These are phyloP conservation scores for Pelargonium cotyledonis DNA, from an alignment of 441 rosid genomes.

Conservation along the genomic window DNA sequence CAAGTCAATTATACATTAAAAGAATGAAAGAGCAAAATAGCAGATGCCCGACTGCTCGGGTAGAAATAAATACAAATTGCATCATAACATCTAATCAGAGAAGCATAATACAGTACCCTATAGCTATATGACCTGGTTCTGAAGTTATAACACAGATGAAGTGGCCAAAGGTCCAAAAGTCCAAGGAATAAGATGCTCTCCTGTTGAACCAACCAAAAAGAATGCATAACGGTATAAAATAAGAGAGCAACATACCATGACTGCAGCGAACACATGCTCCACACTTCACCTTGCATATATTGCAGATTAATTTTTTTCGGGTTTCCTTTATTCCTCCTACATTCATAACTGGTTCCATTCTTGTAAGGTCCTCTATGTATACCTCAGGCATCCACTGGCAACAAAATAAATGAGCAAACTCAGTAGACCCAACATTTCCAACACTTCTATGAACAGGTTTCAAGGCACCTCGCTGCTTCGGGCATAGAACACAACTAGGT, in stretches of 20 bases:
- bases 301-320: constrained; percentile 63
- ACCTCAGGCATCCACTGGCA: constrained; percentile 89
- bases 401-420: constrained; percentile 91
- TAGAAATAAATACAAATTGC: too few relatives aligned
- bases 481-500: constrained; percentile 67
- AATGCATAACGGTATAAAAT: constrained; percentile 19
- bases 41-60: too few relatives aligned
- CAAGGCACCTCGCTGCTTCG: constrained; percentile 76
- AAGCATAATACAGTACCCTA: constrained; percentile 11
- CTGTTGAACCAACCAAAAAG: constrained; percentile 17
- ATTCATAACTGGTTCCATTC: constrained; percentile 78
- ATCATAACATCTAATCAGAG: constrained; percentile 8
- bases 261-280: constrained; percentile 95
- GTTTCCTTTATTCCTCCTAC: constrained; percentile 54
- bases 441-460: constrained; percentile 47
- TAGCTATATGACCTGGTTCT: neutral
- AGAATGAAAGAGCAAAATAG: neutral
- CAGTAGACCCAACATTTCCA: constrained; percentile 31
- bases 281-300: constrained; percentile 77
- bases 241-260: constrained; percentile 68
- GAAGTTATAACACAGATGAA: constrained; percentile 1
- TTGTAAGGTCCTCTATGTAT: constrained; percentile 50
- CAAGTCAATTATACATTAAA: neutral
- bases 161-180: constrained; percentile 9
- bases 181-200: constrained; percentile 18